Percentiles rank a stretch among this genome's conserved stretches.
phyloP scores from a whole-genome alignment of 1,139 yeast genomes.

The Saccharomyces hybrid region DNA sequence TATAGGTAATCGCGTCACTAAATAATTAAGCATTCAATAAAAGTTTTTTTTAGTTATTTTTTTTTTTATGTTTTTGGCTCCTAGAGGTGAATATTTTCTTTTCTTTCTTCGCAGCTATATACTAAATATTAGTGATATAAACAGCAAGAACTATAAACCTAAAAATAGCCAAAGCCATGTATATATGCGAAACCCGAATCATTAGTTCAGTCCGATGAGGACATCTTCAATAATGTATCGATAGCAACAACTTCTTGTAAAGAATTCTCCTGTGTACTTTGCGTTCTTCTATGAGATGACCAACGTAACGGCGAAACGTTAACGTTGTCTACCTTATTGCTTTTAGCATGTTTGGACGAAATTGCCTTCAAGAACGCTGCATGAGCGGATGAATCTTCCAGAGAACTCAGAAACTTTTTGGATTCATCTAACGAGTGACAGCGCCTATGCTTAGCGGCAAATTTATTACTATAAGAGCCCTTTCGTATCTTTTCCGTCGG shows the following conservation, averaged over 20 bases:
- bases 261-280: background rate
- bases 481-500: background rate
- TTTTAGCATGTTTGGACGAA: background rate
- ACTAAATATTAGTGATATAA: background rate
- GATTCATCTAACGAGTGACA: background rate
- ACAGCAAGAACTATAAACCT: background rate
- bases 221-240: background rate
- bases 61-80: background rate
- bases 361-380: background rate
- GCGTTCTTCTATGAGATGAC: background rate
- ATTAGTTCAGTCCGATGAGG: background rate
- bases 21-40: background rate
- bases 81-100: background rate
- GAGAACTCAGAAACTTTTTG: background rate
- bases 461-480: background rate
- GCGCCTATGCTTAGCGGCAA: background rate
- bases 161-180: background rate
- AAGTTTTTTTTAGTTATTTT: background rate
- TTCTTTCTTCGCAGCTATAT: background rate
- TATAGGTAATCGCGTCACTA: background rate
- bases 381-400: background rate
- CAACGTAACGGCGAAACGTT: background rate
- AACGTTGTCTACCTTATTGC: background rate
- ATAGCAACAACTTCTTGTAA: background rate
- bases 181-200: background rate